Evolutionary conservation across 345 rosid species (phyloP).

Genomic region (Boechera retrofracta): DNA sequence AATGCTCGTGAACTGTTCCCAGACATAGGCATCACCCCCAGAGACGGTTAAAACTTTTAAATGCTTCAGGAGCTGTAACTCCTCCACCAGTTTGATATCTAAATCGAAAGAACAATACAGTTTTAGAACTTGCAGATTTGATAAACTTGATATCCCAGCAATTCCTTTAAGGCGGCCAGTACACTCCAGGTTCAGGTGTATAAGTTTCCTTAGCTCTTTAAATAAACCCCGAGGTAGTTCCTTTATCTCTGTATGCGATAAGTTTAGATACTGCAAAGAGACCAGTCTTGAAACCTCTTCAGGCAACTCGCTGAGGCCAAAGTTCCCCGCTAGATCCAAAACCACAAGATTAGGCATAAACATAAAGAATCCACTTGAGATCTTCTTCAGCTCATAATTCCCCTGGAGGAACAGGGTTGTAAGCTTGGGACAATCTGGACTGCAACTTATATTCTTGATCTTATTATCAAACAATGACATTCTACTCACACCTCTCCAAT

Average conservation of each 20-base stretch:
- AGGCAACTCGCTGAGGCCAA: background rate
- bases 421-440: background rate
- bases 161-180: background rate
- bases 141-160: background rate
- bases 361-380: background rate
- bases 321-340: background rate
- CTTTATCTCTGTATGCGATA: background rate
- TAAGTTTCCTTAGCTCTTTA: background rate
- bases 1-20: background rate
- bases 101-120: no score
- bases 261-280: background rate
- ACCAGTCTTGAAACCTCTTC: background rate
- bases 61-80: background rate
- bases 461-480: background rate
- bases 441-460: background rate
- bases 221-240: background rate
- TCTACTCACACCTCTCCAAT: background rate
- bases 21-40: background rate
- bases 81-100: background rate
- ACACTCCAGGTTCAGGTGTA: background rate
- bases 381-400: background rate
- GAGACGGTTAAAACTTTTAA: background rate
- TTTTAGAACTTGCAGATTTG: background rate
- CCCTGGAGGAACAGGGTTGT: background rate
- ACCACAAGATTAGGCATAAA: background rate